These are phyloP conservation scores for Crataegus laevigata DNA, from an alignment of 306 rosid genomes.

Conservation along the genomic window DNA sequence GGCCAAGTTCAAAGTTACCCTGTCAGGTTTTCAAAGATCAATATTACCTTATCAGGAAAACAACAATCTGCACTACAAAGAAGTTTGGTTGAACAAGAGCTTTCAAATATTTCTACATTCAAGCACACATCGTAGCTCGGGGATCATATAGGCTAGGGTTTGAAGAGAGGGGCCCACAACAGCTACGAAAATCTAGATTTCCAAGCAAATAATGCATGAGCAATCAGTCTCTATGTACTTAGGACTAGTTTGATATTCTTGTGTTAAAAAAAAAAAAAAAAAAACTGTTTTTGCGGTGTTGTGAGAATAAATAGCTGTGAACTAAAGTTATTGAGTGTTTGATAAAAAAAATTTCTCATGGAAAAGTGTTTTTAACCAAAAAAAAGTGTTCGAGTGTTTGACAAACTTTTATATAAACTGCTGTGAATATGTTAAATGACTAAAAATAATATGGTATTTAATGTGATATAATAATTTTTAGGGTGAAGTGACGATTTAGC, in stretches of 20 bases:
- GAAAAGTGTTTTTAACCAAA: no score
- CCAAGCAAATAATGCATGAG: conserved; percentile 17
- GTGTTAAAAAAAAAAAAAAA: no score
- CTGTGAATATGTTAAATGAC: no score
- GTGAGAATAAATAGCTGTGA: no score
- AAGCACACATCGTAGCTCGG: neutral
- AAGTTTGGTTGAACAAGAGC: conserved; percentile 16
- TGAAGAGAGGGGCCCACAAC: neutral
- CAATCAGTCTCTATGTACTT: conserved; percentile 14
- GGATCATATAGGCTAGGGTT: conserved; percentile 2
- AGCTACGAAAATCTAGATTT: neutral
- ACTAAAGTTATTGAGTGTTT: no score
- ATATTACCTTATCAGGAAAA: neutral
- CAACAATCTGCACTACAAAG: neutral
- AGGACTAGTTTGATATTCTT: no score
- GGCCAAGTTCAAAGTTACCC: neutral
- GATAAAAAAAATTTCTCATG: no score
- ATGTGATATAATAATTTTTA: no score
- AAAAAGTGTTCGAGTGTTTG: no score
- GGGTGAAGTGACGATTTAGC: no score
- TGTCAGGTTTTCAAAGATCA: neutral
- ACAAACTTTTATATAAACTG: no score
- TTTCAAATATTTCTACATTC: conserved; percentile 19
- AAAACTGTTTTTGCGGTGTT: fast-evolving
- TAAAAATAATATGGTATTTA: no score